Evolutionary conservation across 352 stramenopile genomes (phyloP), one percentile per base, ranked within the genome.

Genomic region (Globisporangium cylindrosporum): DNA sequence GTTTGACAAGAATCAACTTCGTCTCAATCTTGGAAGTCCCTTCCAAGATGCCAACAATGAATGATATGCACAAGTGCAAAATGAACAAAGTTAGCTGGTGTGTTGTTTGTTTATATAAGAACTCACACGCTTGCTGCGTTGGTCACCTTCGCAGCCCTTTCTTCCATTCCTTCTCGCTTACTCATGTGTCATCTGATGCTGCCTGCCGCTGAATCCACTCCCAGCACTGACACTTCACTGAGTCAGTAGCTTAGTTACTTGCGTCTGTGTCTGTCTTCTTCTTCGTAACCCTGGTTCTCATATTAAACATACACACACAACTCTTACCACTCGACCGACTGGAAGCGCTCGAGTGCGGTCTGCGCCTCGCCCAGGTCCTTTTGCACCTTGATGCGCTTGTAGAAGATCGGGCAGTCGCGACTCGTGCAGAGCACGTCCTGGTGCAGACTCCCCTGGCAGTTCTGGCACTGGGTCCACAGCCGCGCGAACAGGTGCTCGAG

Each of bases 351-450:
- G 59, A 99, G 76, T 56, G 94, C 82, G 5, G 95, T 84, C 73
- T 99, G 94, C 5, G 92, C 91, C 63, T 98, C 88, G 56, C 91
- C 85, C 62, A 99, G 91, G 68, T 99, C 98, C 71, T 98, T 98
- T 79, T 99, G 95, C 36, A 99, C 97, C 85, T 99, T 99, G 77
- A 99, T 99, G 64, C 98, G 93, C 73, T 99, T 98, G 84, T 99
- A 99, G 75, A 99, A 99, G 69, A 99, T 99, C 36, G 95, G 95
- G 66, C 98, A 99, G 71, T 99, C 98, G 72, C 97, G 94, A 71
- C 95, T 98, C 48, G 95, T 98, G 82, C 97, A 99, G n/a, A 97
- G 75, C 70, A 95, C 89, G 49, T 94, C 86, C 75, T 98, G 97
- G 77, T 99, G 97, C 59, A 99, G 79, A 74, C 91, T 98, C 41